phyloP scores from a whole-genome alignment of 345 rosid genomes.

The Populus nigra region DNA sequence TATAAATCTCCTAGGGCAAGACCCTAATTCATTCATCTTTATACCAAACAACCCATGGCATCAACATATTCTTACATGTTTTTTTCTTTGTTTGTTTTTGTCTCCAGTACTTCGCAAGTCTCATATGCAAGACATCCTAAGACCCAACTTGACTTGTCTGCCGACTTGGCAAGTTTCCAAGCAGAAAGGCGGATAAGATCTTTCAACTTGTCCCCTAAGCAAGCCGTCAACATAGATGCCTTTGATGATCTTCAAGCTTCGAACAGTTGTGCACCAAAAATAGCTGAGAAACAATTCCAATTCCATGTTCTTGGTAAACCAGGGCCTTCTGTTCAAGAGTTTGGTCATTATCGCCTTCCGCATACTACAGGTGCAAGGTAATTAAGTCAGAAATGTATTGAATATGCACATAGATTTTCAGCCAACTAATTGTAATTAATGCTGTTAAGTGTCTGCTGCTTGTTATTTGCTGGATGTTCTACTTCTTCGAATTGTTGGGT shows the following conservation, averaged over 20 bases:
- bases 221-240: slow-evolving; percentile 3
- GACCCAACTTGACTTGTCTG: too few species aligned
- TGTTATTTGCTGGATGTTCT: slow-evolving; percentile 59
- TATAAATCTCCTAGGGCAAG: too few species aligned
- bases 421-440: background rate
- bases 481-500: slow-evolving; percentile 69
- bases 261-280: background rate
- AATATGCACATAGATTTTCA: background rate
- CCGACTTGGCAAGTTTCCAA: too few species aligned
- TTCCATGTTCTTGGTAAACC: slow-evolving; percentile 22
- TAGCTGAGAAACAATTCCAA: slow-evolving; percentile 40
- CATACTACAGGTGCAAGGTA: slow-evolving; percentile 71
- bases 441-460: too few species aligned
- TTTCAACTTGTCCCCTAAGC: slow-evolving; percentile 2
- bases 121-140: too few species aligned
- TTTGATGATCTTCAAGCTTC: background rate
- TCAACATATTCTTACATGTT: too few species aligned
- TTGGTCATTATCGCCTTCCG: slow-evolving; percentile 72
- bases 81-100: too few species aligned
- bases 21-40: too few species aligned
- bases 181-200: too few species aligned
- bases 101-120: too few species aligned
- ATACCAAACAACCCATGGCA: too few species aligned
- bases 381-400: background rate
- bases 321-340: slow-evolving; percentile 37